These are phyloP conservation scores for Populus simonii DNA, from an alignment of 345 rosid genomes.

Conservation along the genomic window DNA sequence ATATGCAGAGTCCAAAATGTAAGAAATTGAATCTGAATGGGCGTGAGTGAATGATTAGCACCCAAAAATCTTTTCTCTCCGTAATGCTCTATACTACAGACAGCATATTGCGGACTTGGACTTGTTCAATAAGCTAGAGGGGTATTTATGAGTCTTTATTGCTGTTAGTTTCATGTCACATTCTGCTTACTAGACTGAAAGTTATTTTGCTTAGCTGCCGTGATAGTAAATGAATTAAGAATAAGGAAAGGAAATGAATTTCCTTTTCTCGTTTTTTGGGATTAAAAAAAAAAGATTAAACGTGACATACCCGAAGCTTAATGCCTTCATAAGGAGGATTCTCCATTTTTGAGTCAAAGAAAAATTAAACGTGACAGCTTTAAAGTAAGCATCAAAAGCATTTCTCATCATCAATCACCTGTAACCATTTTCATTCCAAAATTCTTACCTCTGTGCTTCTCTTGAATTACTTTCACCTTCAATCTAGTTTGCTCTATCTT, in stretches of 20 bases:
- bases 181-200: constrained; percentile 28
- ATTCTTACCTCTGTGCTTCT: background rate
- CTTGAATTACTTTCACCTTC: background rate
- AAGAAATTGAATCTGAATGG: background rate
- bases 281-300: background rate
- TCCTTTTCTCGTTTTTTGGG: too few species aligned
- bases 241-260: background rate
- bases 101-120: background rate
- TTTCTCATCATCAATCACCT: background rate
- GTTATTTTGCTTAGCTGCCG: background rate
- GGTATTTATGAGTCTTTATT: constrained; percentile 46
- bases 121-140: constrained; percentile 11
- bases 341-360: background rate
- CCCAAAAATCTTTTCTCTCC: background rate
- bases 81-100: background rate
- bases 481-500: background rate
- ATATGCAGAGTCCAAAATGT: background rate
- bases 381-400: too few species aligned
- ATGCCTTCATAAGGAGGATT: background rate
- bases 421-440: background rate
- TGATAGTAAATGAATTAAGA: background rate
- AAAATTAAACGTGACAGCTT: too few species aligned
- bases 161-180: constrained; percentile 54
- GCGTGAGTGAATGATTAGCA: background rate
- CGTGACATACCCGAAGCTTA: background rate